Base-by-base conservation (phyloP, 2,329 filamentous ascomycete genomes). In the Polychaeton citri region DNA sequence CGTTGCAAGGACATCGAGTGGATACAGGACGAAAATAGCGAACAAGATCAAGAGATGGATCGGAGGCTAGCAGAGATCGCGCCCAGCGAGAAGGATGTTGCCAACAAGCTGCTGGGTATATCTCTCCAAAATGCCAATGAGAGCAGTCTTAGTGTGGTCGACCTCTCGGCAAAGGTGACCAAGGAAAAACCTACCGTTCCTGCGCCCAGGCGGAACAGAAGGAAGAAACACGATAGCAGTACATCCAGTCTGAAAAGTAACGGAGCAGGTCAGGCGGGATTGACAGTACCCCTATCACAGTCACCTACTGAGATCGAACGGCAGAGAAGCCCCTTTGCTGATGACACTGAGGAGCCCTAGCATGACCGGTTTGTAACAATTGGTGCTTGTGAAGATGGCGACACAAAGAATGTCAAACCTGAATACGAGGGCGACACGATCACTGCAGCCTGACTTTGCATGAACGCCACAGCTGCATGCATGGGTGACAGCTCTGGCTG, bases 151-250 rank as follows among this genome's bases (percentile, higher is more conserved):
- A 87, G 81, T 51, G 79, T 90, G 32, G 67, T 75, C 21, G 81
- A 90, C 48, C 75, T 93, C 30, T 48, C 49, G 19, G 84, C 85
- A 12, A 57, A 59, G 5, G 74, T 75, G 8, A 80, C 86, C 31
- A 83, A 71, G 55, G 84, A 88, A 59, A 86, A 82, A 55, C 84
- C 84, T 0, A 84, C 81, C 1, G 75, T 88, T 16, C 77, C 86
- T 49, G 86, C 84, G 13, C 84, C 83, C 5, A 85, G 82, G 53
- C 70, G 79, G 32, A 60, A 56, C 38, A 51, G 58, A 32, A 74
- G 52, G 35, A 43, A 38, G 31, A 40, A 32, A 16, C n/a, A 6
- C 5, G 20, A 19, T 32, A 35, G 36, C 18, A 19, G 12, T 12
- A 15, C 10, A 4, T 16, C 30, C 12, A 17, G 18, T 13, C 19